Conservation (phyloP, 2,329 filamentous ascomycete genomes). For the Diplodia mutila region DNA sequence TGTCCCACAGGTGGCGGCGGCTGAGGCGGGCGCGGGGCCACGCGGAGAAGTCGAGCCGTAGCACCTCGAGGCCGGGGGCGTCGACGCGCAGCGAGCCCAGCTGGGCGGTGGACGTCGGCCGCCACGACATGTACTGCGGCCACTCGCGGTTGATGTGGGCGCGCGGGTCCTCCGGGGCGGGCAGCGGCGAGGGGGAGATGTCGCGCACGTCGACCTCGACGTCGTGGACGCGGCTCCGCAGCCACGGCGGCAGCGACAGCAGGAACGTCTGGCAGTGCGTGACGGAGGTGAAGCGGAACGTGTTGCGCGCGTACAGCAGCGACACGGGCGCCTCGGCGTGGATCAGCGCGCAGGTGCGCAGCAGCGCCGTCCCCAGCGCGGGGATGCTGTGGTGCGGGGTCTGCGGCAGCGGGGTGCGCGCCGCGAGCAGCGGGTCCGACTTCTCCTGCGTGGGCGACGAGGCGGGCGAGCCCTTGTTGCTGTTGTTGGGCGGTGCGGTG, state of each 20-base stretch:
- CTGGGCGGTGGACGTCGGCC: slow-evolving; percentile 27
- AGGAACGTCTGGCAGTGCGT: slow-evolving; percentile 39
- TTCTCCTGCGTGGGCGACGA: not conserved
- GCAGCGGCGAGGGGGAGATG: slow-evolving; percentile 29
- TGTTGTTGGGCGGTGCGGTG: slow-evolving; percentile 6
- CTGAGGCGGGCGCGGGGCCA: slow-evolving; percentile 40
- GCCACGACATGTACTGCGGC: slow-evolving; percentile 41
- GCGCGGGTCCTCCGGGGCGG: slow-evolving; percentile 24
- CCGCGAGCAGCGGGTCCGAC: not conserved
- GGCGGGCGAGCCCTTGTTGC: not conserved
- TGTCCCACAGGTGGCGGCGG: slow-evolving; percentile 38
- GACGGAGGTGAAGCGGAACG: slow-evolving; percentile 43
- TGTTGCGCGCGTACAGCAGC: slow-evolving; percentile 40
- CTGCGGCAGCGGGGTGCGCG: slow-evolving; percentile 9
- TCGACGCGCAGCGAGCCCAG: slow-evolving; percentile 35
- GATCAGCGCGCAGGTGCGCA: slow-evolving; percentile 42
- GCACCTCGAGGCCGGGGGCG: slow-evolving; percentile 37
- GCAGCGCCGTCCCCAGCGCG: slow-evolving; percentile 35
- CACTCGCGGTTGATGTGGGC: slow-evolving; percentile 37
- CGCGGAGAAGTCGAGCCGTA: slow-evolving; percentile 41
- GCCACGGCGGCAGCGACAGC: slow-evolving; percentile 29
- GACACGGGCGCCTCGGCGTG: slow-evolving; percentile 40
- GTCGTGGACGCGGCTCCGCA: slow-evolving; percentile 35
- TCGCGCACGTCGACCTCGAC: slow-evolving; percentile 44
- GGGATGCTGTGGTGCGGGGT: slow-evolving; percentile 25